Conservation (phyloP, 164 flowering plant species). For the Magnolia officinalis region DNA sequence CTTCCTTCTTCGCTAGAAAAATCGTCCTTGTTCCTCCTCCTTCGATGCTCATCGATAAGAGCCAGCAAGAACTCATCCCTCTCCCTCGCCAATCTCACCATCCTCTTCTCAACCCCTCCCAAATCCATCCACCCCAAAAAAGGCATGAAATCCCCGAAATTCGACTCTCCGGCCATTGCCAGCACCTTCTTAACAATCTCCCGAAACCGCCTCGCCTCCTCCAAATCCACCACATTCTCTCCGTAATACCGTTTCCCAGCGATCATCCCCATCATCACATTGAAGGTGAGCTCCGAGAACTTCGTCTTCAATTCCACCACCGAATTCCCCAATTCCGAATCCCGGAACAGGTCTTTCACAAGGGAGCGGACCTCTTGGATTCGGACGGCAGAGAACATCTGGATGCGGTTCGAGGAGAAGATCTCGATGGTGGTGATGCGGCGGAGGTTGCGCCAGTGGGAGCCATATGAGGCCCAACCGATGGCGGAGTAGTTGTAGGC, state of each 20-base stretch:
- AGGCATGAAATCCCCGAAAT: slow-evolving; percentile 13
- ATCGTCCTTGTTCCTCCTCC: neutral
- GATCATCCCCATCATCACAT: slow-evolving; percentile 38
- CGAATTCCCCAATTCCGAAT: neutral
- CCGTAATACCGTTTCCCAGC: slow-evolving; percentile 39
- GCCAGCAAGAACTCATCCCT: slow-evolving; percentile 13
- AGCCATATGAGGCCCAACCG: slow-evolving; percentile 27
- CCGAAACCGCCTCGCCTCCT: slow-evolving; percentile 11
- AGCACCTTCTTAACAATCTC: slow-evolving; percentile 7
- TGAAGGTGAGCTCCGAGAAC: slow-evolving; percentile 26
- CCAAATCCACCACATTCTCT: slow-evolving; percentile 11
- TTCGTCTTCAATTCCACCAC: slow-evolving; percentile 24
- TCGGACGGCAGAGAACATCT: slow-evolving; percentile 13
- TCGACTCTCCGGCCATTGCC: slow-evolving; percentile 1
- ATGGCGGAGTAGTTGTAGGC: slow-evolving; percentile 19
- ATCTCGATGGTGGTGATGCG: slow-evolving; percentile 28
- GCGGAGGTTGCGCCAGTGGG: slow-evolving; percentile 41
- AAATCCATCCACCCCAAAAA: slow-evolving; percentile 15
- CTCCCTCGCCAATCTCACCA: slow-evolving; percentile 9
- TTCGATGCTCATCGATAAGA: slow-evolving; percentile 12
- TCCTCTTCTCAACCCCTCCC: slow-evolving; percentile 13
- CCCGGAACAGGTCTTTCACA: slow-evolving; percentile 7
- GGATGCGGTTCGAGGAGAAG: slow-evolving; percentile 26
- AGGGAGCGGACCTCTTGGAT: slow-evolving; percentile 22
- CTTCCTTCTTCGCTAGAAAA: neutral